Evolutionary conservation across 306 rosid species (phyloP), one percentile per base, ranked within the genome.

Genomic region (Cucurbita argyrosperma): DNA sequence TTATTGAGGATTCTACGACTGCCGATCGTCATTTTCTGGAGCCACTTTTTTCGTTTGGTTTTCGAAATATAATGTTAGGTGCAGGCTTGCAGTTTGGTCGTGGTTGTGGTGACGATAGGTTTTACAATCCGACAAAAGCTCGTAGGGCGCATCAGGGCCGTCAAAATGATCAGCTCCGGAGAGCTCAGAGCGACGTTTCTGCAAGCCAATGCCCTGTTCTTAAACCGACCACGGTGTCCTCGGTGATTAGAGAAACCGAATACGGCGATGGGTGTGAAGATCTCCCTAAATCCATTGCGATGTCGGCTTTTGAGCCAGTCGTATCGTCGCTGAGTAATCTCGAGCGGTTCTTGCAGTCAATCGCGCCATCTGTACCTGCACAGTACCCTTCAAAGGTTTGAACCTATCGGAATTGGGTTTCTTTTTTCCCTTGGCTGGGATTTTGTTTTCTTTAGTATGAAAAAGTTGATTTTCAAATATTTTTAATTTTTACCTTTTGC

Each of bases 81-180:
- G 72, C 96, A 76, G 90, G 90, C 0, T 77, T 85, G 75, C 89
- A 84, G 78, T 74, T 87, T 45, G 79, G 82, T 54, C 87, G 86
- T 19, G 92, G 80, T 74, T 86, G 88, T 43, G 92, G 92, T 12
- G 96, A 90, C 54, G 92, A 85, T 68, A 89, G 98, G 43, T 90
- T 85, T 73, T 83, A 82, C 74, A 75, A 82, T 63, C 77, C 91
- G 26, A 79, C 77, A 2, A 90, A 85, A 55, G 88, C 85, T 62
- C 88, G 96, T 26, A 78, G 85, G 65, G 77, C 83, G 16, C 64
- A 74, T 60, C 77, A 45, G 35, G 55, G 42, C 42, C 77, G 84
- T 40, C 85, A 82, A 30, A 61, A 76, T 19, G 78, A 75, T 35
- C 63, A 38, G 39, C 72, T 64, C 69, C 58, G 78, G 61, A 62